Percentiles rank a stretch among this genome's conserved stretches.
Conservation (phyloP, 1,284 basidiomycete genomes). For the Heterobasidion occidentale region DNA sequence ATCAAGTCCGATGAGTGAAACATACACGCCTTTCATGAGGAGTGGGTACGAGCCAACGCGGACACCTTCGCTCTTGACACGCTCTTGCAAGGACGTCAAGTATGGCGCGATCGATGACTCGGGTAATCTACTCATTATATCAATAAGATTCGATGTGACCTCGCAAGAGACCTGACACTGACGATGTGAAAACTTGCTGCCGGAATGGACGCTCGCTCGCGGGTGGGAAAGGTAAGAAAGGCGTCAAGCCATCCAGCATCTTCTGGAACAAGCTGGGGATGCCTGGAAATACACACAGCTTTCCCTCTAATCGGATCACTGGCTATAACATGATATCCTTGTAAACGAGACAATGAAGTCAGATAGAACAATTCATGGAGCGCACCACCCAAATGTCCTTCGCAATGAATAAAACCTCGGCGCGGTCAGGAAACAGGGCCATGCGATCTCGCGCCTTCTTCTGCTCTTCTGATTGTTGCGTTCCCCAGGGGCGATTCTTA, state of each 20-base stretch:
- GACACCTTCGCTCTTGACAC: constrained; percentile 70
- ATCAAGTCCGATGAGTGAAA: constrained; percentile 78
- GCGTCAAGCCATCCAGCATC: constrained; percentile 65
- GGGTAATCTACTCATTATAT: constrained; percentile 43
- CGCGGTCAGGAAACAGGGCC: constrained; percentile 76
- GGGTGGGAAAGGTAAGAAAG: constrained; percentile 73
- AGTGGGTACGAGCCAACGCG: constrained; percentile 81
- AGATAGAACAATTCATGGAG: constrained; percentile 4
- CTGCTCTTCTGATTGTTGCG: constrained; percentile 64
- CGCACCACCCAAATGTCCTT: constrained; percentile 79
- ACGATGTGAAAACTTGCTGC: constrained; percentile 76
- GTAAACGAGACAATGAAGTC: neutral
- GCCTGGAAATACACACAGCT: constrained; percentile 87
- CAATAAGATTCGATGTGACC: neutral
- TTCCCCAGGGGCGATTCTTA: constrained; percentile 47
- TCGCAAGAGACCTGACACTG: constrained; percentile 17
- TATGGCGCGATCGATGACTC: constrained; percentile 90
- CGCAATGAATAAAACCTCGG: constrained; percentile 69
- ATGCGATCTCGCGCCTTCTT: constrained; percentile 68
- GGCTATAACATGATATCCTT: constrained; percentile 37
- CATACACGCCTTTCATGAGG: constrained; percentile 56
- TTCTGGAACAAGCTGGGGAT: constrained; percentile 81
- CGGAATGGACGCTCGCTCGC: constrained; percentile 61
- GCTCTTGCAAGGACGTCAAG: constrained; percentile 70
- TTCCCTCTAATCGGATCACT: constrained; percentile 75